Evolutionary conservation across 441 rosid species (phyloP).

Genomic region (Mallotus japonicus): DNA sequence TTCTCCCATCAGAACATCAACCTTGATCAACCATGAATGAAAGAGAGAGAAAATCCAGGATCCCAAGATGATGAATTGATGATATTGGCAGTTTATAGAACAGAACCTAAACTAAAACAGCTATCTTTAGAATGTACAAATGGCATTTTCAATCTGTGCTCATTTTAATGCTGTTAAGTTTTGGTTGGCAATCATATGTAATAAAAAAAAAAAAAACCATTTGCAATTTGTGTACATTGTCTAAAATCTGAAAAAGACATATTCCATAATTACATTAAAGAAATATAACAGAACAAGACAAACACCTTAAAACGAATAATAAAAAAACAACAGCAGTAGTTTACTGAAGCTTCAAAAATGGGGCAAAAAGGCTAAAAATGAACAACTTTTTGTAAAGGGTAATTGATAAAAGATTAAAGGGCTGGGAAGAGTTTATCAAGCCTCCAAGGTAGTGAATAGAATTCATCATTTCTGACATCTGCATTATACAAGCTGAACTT

Average conservation of each 20-base stretch:
- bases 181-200: neutral
- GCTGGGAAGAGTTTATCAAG: slow-evolving; percentile 60
- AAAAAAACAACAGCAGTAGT: neutral
- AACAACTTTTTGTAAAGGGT: neutral
- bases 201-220: neutral
- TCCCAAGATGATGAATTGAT: neutral
- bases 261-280: neutral
- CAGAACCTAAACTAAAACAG: neutral
- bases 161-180: neutral
- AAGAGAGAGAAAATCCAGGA: neutral
- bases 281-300: neutral
- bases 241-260: neutral
- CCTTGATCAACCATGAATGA: neutral
- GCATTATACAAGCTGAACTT: slow-evolving; percentile 55
- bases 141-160: slow-evolving; percentile 1
- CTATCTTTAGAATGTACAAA: slow-evolving; percentile 15
- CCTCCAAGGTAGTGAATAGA: slow-evolving; percentile 54
- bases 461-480: slow-evolving; percentile 70
- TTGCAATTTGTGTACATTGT: neutral
- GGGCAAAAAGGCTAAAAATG: neutral
- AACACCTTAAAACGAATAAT: neutral
- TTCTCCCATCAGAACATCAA: neutral
- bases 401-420: slow-evolving; percentile 20
- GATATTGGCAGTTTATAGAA: neutral
- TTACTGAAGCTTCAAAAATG: neutral